Evolutionary conservation across 1,284 basidiomycete species (phyloP).

Genomic region (Cryptococcus jaspeensis): DNA sequence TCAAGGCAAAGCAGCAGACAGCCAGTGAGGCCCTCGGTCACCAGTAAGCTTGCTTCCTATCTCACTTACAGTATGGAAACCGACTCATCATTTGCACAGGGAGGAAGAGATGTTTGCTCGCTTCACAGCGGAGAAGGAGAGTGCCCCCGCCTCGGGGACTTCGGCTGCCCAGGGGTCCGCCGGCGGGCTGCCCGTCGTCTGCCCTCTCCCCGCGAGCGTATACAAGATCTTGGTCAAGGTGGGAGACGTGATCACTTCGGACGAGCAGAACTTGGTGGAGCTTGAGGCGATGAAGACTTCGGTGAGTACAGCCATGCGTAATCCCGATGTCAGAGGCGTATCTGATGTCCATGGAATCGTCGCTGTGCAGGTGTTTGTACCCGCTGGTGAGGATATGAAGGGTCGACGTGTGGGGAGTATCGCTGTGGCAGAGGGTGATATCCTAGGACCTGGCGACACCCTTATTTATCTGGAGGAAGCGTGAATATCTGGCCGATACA

Average conservation of each 20-base stretch:
- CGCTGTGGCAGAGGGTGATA: background rate
- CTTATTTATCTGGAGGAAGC: background rate
- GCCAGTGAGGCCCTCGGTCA: background rate
- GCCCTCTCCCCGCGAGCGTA: background rate
- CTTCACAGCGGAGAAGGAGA: background rate
- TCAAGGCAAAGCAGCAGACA: background rate
- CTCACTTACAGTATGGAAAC: background rate
- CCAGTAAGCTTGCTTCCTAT: background rate
- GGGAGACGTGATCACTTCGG: background rate
- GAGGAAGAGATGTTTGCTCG: background rate
- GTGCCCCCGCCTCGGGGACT: background rate
- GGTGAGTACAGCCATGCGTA: background rate
- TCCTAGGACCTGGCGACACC: background rate
- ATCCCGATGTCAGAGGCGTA: no score
- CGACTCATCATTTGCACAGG: background rate
- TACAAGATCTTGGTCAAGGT: background rate
- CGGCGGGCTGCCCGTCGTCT: background rate
- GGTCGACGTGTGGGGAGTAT: background rate
- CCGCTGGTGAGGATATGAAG: background rate
- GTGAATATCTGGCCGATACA: no score
- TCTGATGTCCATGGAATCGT: no score
- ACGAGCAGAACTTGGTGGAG: conserved; percentile 2
- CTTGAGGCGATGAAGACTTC: conserved; percentile 3
- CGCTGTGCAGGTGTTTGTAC: background rate
- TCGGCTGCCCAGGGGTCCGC: background rate